Evolutionary conservation across 1,284 basidiomycete species (phyloP).

Genomic region (Mycosarcoma mackinlayi): DNA sequence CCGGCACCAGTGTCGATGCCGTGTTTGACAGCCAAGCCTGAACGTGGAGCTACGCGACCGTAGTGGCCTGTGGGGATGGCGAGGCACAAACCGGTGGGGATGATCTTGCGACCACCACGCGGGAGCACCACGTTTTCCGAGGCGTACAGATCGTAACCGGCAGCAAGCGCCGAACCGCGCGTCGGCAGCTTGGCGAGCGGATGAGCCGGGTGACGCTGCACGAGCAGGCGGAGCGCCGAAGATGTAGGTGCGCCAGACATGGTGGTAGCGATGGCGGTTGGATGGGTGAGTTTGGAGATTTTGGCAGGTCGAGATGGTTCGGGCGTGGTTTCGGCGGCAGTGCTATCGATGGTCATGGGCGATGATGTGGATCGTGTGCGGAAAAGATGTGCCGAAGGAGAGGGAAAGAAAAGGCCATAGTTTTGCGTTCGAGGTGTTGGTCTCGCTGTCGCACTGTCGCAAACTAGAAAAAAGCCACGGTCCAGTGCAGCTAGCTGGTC

Average conservation of each 20-base stretch:
- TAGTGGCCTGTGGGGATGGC: constrained; percentile 93
- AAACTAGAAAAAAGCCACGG: too few species aligned
- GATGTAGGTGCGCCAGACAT: constrained; percentile 16
- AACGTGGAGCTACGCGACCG: constrained; percentile 92
- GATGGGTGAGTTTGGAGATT: constrained; percentile 26
- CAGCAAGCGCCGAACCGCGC: constrained; percentile 84
- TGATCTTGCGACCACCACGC: constrained; percentile 80
- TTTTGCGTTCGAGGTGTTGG: too few species aligned
- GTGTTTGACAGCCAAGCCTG: constrained; percentile 92
- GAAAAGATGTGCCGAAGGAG: background rate
- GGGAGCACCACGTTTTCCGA: constrained; percentile 68
- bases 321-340: background rate
- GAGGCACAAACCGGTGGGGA: constrained; percentile 90
- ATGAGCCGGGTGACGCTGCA: constrained; percentile 80
- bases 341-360: constrained; percentile 12
- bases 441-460: constrained; percentile 19
- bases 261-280: too few species aligned
- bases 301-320: constrained; percentile 10
- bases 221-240: constrained; percentile 73
- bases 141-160: constrained; percentile 95
- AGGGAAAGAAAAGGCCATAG: background rate
- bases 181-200: constrained; percentile 85
- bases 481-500: too few species aligned
- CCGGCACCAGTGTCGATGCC: constrained; percentile 97
- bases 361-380: background rate